Base-by-base conservation (phyloP, 805 yeast species). In the Candida ulmi region DNA sequence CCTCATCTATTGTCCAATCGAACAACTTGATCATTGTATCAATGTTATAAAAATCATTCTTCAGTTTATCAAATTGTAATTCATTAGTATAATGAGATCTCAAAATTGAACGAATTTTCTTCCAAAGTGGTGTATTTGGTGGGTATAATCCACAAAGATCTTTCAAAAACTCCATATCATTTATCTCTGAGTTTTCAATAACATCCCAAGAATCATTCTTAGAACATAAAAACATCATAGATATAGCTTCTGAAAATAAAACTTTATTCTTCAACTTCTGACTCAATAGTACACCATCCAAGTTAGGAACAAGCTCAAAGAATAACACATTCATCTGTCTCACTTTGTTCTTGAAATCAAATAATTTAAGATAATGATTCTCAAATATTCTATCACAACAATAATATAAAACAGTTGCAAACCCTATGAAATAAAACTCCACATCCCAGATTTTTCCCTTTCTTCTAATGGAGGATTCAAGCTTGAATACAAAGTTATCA, bases 371-470 rank as follows among this genome's bases (percentile, higher is more conserved):
- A 19, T 36, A 46, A 21, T 51, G 47, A 2, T 30, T 36, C 24
- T 41, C 40, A 17, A 42, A 42, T 2, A 42, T 30, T n/a, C 30
- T 40, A n/a, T 23, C 29, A 7, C 44, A 44, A 19, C 46, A 35
- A 15, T 37, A 45, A 33, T 51, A 51, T 13, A 53, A 26, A 28
- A 48, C 40, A 35, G 43, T 42, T 29, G 47, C 48, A 17, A 42
- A 33, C n/a, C 52, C 40, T 18, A 51, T 33, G 17, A 39, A 46
- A 24, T 40, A 47, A 17, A 52, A 46, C 13, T 54, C 53, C 8
- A 41, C 19, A 31, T 50, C 53, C 16, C 44, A 44, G 23, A 52
- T 44, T 9, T 35, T 32, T 1, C 55, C 50, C 11, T 43, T 51
- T 18, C 45, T 36, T 27, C 46, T 46, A 15, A 51, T 46, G 12